Evolutionary conservation across 176 grass and related monocot genomes (phyloP).

Genomic region (Hyparrhenia diplandra): DNA sequence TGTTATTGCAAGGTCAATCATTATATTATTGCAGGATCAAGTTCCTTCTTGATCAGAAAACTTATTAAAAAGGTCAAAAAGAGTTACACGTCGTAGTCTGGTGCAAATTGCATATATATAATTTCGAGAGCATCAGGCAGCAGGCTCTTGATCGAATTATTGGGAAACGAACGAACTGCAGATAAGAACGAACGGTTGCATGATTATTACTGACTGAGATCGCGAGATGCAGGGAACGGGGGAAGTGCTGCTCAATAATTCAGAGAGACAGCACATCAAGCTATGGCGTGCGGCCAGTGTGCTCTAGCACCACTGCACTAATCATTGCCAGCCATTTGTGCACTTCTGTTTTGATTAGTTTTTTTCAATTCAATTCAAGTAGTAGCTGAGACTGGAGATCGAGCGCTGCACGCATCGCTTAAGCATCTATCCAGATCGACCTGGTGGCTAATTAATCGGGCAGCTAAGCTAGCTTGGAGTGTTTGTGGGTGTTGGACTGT

Average conservation of each 20-base stretch:
- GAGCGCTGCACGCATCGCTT: background rate
- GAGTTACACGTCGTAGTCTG: conserved; percentile 24
- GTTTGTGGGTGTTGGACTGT: conserved; percentile 5
- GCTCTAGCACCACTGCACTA: conserved; percentile 11
- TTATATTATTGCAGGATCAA: too few species aligned
- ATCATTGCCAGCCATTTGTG: conserved; percentile 41
- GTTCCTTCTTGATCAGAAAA: background rate
- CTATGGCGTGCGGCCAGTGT: conserved; percentile 44
- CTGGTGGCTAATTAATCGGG: background rate
- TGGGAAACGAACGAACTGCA: background rate
- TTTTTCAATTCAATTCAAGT: background rate
- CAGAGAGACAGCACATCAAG: conserved; percentile 51
- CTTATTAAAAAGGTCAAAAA: background rate
- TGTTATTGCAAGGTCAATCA: too few species aligned
- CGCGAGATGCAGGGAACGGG: background rate
- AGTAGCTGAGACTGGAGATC: background rate
- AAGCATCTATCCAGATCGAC: background rate
- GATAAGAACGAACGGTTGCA: conserved; percentile 36
- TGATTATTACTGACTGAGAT: conserved; percentile 22
- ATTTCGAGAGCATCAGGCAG: background rate
- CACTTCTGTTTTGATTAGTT: background rate
- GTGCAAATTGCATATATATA: background rate
- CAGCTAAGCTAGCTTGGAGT: background rate
- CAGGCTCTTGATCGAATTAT: conserved; percentile 29
- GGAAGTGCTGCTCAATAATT: conserved; percentile 65